Percentiles rank a stretch among this genome's conserved stretches.
Conservation (phyloP, 805 yeast species). For the Priceomyces melissophilus region DNA sequence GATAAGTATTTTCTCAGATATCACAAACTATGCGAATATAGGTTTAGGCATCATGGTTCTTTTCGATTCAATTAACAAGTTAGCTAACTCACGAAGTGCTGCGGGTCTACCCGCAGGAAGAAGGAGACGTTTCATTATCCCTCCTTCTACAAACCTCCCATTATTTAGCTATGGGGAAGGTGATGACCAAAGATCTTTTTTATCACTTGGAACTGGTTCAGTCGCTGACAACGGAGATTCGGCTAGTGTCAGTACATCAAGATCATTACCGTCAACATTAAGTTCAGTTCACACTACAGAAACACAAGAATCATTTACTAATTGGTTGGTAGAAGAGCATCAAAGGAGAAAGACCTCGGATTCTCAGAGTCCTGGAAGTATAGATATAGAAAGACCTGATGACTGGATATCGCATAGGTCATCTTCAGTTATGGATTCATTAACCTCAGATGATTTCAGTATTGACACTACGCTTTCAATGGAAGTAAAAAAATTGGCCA, state of each 20-base stretch:
- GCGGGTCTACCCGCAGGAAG: slow-evolving; percentile 32
- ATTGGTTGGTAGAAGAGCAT: slow-evolving; percentile 43
- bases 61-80: slow-evolving; percentile 35
- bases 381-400: not conserved
- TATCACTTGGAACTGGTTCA: slow-evolving; percentile 37
- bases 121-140: slow-evolving; percentile 39
- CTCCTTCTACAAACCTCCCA: slow-evolving; percentile 43
- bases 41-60: slow-evolving; percentile 30
- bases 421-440: slow-evolving; percentile 2
- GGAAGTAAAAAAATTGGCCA: slow-evolving; percentile 26
- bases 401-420: not conserved
- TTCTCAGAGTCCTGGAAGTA: slow-evolving; percentile 13
- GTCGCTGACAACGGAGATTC: slow-evolving; percentile 33
- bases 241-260: slow-evolving; percentile 38
- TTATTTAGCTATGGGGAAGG: slow-evolving; percentile 41
- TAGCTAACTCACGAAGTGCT: slow-evolving; percentile 37
- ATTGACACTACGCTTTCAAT: slow-evolving; percentile 21
- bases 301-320: slow-evolving; percentile 39
- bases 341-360: slow-evolving; percentile 27
- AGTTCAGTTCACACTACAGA: slow-evolving; percentile 32
- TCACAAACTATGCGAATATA: no score
- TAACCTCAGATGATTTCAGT: slow-evolving; percentile 29
- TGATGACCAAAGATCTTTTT: slow-evolving; percentile 42
- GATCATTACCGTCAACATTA: slow-evolving; percentile 40
- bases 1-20: no score